Conservation (phyloP, 352 stramenopile species). For the Phytopythium aichiense region DNA sequence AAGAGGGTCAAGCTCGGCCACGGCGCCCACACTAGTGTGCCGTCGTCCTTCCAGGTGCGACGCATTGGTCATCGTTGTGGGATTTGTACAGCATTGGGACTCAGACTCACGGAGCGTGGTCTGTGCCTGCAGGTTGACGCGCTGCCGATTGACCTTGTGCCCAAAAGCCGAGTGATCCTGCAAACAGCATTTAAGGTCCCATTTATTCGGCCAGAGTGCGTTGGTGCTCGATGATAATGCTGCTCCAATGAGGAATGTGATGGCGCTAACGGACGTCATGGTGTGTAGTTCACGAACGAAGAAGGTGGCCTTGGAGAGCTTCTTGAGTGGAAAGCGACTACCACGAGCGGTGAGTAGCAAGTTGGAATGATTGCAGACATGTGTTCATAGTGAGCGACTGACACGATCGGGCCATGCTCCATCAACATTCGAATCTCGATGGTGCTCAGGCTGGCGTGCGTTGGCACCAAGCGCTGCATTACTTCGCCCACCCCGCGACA, state of each 20-base stretch:
- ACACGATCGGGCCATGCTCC: not conserved
- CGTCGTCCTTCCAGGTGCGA: constrained; percentile 21
- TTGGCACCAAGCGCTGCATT: constrained; percentile 62
- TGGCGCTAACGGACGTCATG: not conserved
- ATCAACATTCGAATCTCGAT: not conserved
- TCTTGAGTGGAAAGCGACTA: constrained; percentile 9
- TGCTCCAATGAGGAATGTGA: not conserved
- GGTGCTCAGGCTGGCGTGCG: constrained; percentile 24
- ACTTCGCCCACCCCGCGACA: constrained; percentile 61
- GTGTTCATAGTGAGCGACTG: not conserved
- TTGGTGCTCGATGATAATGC: not conserved
- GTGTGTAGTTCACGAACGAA: constrained; percentile 23
- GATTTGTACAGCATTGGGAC: constrained; percentile 3
- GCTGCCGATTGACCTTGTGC: constrained; percentile 55
- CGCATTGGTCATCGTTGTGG: not conserved
- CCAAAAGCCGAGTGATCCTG: constrained; percentile 54
- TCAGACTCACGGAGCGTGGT: not conserved
- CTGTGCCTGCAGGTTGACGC: constrained; percentile 20
- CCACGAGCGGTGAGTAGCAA: not conserved
- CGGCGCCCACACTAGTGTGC: constrained; percentile 13
- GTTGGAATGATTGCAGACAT: not conserved
- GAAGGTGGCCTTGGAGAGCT: constrained; percentile 27
- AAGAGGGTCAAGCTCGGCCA: constrained; percentile 15
- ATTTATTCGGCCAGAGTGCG: constrained; percentile 55
- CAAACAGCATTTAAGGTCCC: constrained; percentile 61